Base-by-base conservation (phyloP, 2,329 filamentous ascomycete genomes). In the Penicillium nordicum region DNA sequence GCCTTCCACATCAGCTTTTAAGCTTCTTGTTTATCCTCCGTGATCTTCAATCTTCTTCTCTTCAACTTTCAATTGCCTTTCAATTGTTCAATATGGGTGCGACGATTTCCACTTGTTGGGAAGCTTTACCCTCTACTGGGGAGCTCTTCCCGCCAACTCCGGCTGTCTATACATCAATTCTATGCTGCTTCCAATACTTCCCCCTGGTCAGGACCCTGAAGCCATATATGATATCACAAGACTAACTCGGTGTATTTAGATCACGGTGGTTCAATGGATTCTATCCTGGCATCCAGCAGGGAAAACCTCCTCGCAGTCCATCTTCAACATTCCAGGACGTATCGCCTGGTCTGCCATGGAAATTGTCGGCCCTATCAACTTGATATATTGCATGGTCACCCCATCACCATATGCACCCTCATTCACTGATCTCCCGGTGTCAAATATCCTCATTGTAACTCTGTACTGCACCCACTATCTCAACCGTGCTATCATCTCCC, bases 321-420 rank as follows among this genome's bases (percentile, higher is more conserved):
- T 77, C 12, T 79, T 94, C 71, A 99, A 99, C 76, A 74, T 97
- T n/a, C 90, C 92, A 1, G 94, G 94, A 59, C 90, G 89, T 66
- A 78, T 90, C 61, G 92, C 85, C 56, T 99, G 94, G 94, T 82
- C 89, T 54, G 83, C 86, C 2, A 97, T 97, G 91, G 94, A 99
- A 74, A 78, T 83, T 14, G 86, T 89, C 0, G 91, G 90, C 16
- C 87, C 92, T 68, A 67, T 91, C 34, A 88, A 86, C 12, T 77
- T 97, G 57, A 74, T 94, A 53, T 97, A 96, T 77, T 85, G 88
- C 64, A 88, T 96, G 30, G 55, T 55, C 82, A 80, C 76, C 63
- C 85, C 82, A 16, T 79, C 96, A 25, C 86, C 89, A 1, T 65
- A 73, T 2, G 75, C 84, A 65, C 53, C 69, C 7, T 51, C 52